Base-by-base conservation (phyloP, 371 early-diverging fungal genomes). In the Syncephalastrum sp. region DNA sequence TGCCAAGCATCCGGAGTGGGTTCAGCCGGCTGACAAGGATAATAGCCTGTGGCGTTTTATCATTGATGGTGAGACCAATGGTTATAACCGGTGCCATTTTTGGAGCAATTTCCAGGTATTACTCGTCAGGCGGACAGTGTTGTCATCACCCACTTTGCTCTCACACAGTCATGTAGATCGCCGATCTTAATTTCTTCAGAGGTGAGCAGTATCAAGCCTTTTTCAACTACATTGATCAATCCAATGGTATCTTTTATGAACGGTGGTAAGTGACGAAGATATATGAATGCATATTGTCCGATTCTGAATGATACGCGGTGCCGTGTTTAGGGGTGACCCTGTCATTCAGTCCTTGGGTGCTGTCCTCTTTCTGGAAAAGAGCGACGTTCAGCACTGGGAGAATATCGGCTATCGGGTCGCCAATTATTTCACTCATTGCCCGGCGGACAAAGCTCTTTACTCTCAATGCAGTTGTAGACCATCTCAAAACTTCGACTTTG, bases 231-330 rank as follows among this genome's bases (percentile, higher is more conserved):
- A 72, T 98, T 45, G 97, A 98, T 63, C 47, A 74, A 47, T 57
- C 81, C 3, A 92, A 92, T 21, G 95, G 89, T 3, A 96, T 98
- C 65, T 98, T 91, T 65, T 96, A 96, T 70, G 99, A 98, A 64
- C 78, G 94, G 70, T 82, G 75, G 79, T 68, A 63, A 50, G 60
- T 7, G n/a, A n/a, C n/a, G n/a, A n/a, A 16, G 6, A 17, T 46
- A 23, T 1, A 46, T 3, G 57, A 45, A 10, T n/a, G 17, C 8
- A 15, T 15, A 16, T 24, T 49, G 21, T 52, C 6, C 1, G 24
- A 5, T n/a, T 6, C 16, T 42, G 14, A 13, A 0, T 43, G 14
- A 21, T 54, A 53, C 44, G 53, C 65, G 60, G 2, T 25, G 2
- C 25, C n/a, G n/a, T n/a, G 25, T 5, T 13, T 54, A 68, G 68